These are phyloP conservation scores for Tylopilus sp. DNA, from an alignment of 768 basidiomycete species.

Conservation along the genomic window DNA sequence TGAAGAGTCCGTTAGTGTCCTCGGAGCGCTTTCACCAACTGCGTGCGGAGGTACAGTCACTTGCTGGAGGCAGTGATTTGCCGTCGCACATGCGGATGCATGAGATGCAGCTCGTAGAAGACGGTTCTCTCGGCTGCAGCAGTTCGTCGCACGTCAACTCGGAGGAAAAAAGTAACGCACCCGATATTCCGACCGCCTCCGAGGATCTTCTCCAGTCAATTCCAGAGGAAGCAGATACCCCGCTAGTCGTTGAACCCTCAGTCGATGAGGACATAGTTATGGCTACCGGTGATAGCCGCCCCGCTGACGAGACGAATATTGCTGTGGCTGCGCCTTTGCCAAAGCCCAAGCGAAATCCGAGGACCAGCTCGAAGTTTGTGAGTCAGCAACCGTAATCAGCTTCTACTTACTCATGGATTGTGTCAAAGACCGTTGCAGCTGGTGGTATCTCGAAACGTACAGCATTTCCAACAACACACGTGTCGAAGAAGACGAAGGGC, in stretches of 20 bases:
- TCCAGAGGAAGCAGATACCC: not conserved
- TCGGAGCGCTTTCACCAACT: conserved; percentile 26
- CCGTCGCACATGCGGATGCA: conserved; percentile 4
- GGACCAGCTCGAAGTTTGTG: conserved; percentile 22
- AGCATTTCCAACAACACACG: conserved; percentile 12
- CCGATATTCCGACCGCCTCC: not conserved
- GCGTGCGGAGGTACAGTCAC: conserved; percentile 15
- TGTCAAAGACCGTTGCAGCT: conserved; percentile 16
- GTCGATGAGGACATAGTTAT: conserved; percentile 1
- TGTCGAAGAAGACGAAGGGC: conserved; percentile 18
- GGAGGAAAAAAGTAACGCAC: not conserved
- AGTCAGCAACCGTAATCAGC: conserved; percentile 13
- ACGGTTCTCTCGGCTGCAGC: not conserved
- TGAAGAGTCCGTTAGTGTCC: conserved; percentile 19
- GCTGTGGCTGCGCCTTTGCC: conserved; percentile 2
- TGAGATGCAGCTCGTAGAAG: not conserved
- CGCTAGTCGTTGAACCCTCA: not conserved
- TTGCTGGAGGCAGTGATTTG: conserved; percentile 9
- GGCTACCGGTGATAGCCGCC: not conserved
- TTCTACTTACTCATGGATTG: conserved; percentile 17
- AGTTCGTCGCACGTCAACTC: not conserved
- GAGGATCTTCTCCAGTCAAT: not conserved
- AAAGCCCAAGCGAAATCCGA: conserved; percentile 26
- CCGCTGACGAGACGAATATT: not conserved
- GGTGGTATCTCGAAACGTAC: conserved; percentile 19